Evolutionary conservation across 2,329 filamentous ascomycete genomes (phyloP), one percentile per base, ranked within the genome.

Genomic region (Trichothecium sympodiale): DNA sequence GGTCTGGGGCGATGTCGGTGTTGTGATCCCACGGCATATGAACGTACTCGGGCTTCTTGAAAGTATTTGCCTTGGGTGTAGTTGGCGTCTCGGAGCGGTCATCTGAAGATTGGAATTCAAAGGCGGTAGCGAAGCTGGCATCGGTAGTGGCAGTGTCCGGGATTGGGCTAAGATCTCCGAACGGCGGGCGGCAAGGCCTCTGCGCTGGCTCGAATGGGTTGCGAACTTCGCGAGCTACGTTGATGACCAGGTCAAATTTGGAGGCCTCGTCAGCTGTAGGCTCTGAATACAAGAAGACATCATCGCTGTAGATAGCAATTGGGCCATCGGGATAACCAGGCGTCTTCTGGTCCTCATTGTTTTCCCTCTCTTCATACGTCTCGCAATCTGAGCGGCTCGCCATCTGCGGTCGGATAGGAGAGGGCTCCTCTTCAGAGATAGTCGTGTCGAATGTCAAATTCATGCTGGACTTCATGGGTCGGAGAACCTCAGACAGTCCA

Each of bases 11-110:
- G 45, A 93, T 89, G 40, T 91, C 82, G 0, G 83, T 89, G 57
- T 89, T 88, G 60, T 91, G 84, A 41, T 91, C 84, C 84, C 84
- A 91, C 2, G 77, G 80, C 48, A 91, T 80, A 52, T 93, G 84
- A 13, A 91, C 83, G 48, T 93, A 93, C 54, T 93, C 84, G 1
- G 84, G 84, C 31, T 73, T 60, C 35, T 64, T 69, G 31, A 60
- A 53, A 5, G 54, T 41, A 29, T 56, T 59, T 10, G 73, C 67
- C 51, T 71, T 77, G 3, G 75, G 73, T 0, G 71, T 74, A 3
- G 69, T 71, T 8, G 71, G 68, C 1, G 67, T 67, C 28, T 60
- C 56, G 7, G 45, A 23, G 18, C 13, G 37, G 23, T 23, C 23
- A 25, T 64, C 60, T 4, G 37, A 42, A 14, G 56, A 52, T 34